phyloP scores from a whole-genome alignment of 805 yeast species.

The Pichia kluyveri region DNA sequence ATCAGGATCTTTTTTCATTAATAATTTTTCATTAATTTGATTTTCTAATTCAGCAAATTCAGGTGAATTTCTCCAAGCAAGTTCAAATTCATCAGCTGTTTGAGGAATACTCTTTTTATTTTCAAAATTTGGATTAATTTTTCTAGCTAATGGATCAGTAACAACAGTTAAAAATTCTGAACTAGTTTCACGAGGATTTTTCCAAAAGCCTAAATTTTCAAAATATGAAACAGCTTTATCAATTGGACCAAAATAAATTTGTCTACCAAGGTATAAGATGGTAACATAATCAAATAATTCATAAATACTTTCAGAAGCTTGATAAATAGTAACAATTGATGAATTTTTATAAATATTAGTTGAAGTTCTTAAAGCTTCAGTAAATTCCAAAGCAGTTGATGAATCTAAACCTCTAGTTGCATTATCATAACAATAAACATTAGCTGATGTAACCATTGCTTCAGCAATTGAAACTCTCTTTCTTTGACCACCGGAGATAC shows the following conservation, averaged over 20 bases:
- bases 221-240: slow-evolving; percentile 45
- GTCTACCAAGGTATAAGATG: slow-evolving; percentile 51
- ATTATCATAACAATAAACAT: slow-evolving; percentile 57
- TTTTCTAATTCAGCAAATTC: slow-evolving; percentile 33
- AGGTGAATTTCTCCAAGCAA: slow-evolving; percentile 48
- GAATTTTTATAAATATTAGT: slow-evolving; percentile 47
- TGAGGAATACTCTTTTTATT: slow-evolving; percentile 39
- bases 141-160: slow-evolving; percentile 59
- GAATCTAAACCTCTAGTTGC: slow-evolving; percentile 67
- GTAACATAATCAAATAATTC: slow-evolving; percentile 53
- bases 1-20: slow-evolving; percentile 19
- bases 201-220: slow-evolving; percentile 50
- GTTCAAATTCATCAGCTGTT: slow-evolving; percentile 49
- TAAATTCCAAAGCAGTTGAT: slow-evolving; percentile 62
- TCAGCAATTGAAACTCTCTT: slow-evolving; percentile 66
- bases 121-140: slow-evolving; percentile 32
- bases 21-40: slow-evolving; percentile 28
- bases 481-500: slow-evolving; percentile 68
- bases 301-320: slow-evolving; percentile 59
- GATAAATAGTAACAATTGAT: slow-evolving; percentile 60
- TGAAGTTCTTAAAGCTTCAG: slow-evolving; percentile 48
- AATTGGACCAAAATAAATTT: slow-evolving; percentile 51
- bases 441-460: slow-evolving; percentile 44
- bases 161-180: slow-evolving; percentile 60
- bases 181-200: slow-evolving; percentile 57